Percentiles rank a stretch among this genome's conserved stretches.
phyloP scores from a whole-genome alignment of 371 early-diverging fungal genomes.

The Actinomortierella wolfii region DNA sequence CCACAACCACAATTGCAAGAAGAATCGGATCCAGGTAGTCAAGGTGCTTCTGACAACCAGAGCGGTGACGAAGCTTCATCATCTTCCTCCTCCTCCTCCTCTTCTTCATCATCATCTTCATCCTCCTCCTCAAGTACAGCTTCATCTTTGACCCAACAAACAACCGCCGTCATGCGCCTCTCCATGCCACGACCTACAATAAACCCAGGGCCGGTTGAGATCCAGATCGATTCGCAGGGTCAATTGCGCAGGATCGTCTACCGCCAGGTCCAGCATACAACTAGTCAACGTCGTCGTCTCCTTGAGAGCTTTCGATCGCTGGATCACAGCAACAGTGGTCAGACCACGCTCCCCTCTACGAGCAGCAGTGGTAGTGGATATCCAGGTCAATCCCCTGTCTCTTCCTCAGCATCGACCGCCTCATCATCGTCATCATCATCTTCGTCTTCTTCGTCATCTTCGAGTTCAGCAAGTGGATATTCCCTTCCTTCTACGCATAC shows the following conservation, averaged over 20 bases:
- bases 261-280: slow-evolving; percentile 14
- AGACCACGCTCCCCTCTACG: slow-evolving; percentile 5
- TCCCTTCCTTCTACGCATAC: too few relatives aligned
- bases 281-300: slow-evolving; percentile 20
- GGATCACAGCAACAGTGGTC: slow-evolving; percentile 26
- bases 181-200: slow-evolving; percentile 21
- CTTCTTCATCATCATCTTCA: background rate
- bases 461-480: too few relatives aligned
- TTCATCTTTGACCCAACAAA: slow-evolving; percentile 24
- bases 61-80: too few relatives aligned
- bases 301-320: slow-evolving; percentile 35
- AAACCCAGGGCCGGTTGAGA: slow-evolving; percentile 20
- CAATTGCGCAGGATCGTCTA: slow-evolving; percentile 16
- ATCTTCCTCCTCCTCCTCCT: background rate
- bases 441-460: too few relatives aligned
- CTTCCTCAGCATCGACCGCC: too few relatives aligned
- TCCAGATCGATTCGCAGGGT: slow-evolving; percentile 33
- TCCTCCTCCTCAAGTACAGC: slow-evolving; percentile 1
- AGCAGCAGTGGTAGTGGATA: slow-evolving; percentile 6
- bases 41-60: background rate
- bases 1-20: background rate
- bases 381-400: too few relatives aligned
- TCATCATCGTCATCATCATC: too few relatives aligned
- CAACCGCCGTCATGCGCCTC: slow-evolving; percentile 29
- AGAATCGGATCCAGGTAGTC: background rate